Evolutionary conservation across 73 alveolate species (phyloP).

Genomic region (Tetrahymena borealis): DNA sequence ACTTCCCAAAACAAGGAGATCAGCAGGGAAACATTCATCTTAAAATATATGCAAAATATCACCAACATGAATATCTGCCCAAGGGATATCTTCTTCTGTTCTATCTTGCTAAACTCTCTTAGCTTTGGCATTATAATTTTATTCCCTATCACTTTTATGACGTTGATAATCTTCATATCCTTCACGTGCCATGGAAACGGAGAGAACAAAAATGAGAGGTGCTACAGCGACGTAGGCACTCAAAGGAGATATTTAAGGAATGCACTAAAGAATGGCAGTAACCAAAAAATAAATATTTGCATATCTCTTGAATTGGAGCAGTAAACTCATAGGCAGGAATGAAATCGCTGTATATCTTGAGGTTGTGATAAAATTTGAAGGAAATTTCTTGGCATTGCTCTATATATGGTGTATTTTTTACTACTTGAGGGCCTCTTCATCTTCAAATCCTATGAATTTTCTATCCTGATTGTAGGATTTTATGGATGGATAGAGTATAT

Average conservation of each 20-base stretch:
- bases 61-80: slow-evolving; percentile 81
- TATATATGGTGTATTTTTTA: background rate
- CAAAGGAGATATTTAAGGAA: slow-evolving; percentile 51
- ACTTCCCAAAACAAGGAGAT: slow-evolving; percentile 85
- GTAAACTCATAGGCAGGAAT: slow-evolving; percentile 45
- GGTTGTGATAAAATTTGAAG: background rate
- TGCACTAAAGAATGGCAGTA: slow-evolving; percentile 72
- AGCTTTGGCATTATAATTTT: slow-evolving; percentile 26
- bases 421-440: background rate
- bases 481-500: background rate
- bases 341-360: slow-evolving; percentile 23
- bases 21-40: slow-evolving; percentile 97
- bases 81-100: background rate
- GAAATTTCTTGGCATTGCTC: background rate
- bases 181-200: slow-evolving; percentile 34
- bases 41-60: slow-evolving; percentile 75
- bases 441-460: background rate
- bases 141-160: slow-evolving; percentile 73
- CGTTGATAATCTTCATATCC: slow-evolving; percentile 88
- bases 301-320: slow-evolving; percentile 78
- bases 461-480: background rate
- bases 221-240: slow-evolving; percentile 57
- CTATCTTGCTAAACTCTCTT: slow-evolving; percentile 4
- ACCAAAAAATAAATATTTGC: slow-evolving; percentile 87
- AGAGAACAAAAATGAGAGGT: slow-evolving; percentile 30